Evolutionary conservation across 148 eudicot species (phyloP).

Genomic region (Beta vulgaris): DNA sequence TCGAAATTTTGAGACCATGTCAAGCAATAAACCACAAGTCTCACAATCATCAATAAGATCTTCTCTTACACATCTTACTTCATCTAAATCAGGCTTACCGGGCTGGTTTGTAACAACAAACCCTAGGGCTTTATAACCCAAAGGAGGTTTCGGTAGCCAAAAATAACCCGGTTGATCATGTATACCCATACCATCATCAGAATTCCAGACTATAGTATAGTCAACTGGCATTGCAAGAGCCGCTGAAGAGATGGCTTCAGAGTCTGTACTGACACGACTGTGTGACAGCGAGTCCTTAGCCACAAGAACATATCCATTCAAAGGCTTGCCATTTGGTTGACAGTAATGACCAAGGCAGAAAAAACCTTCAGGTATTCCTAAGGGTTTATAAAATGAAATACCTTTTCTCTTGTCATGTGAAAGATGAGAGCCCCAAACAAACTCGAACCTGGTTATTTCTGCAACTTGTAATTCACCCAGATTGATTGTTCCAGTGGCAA

Average conservation of each 20-base stretch:
- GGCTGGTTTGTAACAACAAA: slow-evolving; percentile 62
- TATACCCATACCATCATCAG: slow-evolving; percentile 53
- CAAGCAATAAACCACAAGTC: slow-evolving; percentile 38
- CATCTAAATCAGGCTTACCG: slow-evolving; percentile 50
- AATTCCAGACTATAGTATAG: slow-evolving; percentile 71
- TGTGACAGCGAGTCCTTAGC: slow-evolving; percentile 42
- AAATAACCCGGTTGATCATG: slow-evolving; percentile 50
- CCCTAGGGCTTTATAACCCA: slow-evolving; percentile 78
- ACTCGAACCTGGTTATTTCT: slow-evolving; percentile 55
- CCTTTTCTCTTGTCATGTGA: slow-evolving; percentile 43
- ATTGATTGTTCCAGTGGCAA: slow-evolving; percentile 56
- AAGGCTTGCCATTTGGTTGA: slow-evolving; percentile 50
- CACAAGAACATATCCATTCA: slow-evolving; percentile 60
- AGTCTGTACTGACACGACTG: too few relatives aligned
- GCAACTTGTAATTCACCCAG: slow-evolving; percentile 81
- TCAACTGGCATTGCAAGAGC: slow-evolving; percentile 61
- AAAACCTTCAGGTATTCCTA: slow-evolving; percentile 61
- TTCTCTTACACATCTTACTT: slow-evolving; percentile 73
- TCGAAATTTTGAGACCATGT: slow-evolving; percentile 26
- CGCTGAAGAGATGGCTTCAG: too few relatives aligned
- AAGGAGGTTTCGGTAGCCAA: slow-evolving; percentile 83
- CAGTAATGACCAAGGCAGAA: slow-evolving; percentile 77
- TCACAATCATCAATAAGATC: slow-evolving; percentile 74
- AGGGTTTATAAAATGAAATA: slow-evolving; percentile 65
- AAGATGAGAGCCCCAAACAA: slow-evolving; percentile 58